Evolutionary conservation across 768 basidiomycete genomes (phyloP).

Genomic region (Pulveroboletus sp.): DNA sequence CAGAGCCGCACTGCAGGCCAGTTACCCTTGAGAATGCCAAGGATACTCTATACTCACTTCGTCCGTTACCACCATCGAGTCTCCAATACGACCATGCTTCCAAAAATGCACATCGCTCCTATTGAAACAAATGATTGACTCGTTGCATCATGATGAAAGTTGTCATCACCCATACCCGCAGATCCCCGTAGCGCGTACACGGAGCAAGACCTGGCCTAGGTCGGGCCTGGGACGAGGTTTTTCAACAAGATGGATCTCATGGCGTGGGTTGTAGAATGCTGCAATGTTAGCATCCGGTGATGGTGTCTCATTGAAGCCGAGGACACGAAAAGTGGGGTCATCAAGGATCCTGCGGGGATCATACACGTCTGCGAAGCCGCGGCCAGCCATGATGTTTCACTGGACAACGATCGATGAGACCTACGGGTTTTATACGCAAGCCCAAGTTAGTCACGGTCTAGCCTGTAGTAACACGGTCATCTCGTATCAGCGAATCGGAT

Average conservation of each 20-base stretch:
- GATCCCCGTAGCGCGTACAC: slow-evolving; percentile 67
- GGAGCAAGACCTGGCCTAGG: slow-evolving; percentile 62
- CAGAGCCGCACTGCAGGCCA: slow-evolving; percentile 59
- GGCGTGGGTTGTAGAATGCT: slow-evolving; percentile 61
- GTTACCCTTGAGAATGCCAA: not conserved
- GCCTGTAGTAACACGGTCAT: not conserved
- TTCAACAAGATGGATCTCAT: slow-evolving; percentile 66
- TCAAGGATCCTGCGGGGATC: slow-evolving; percentile 55
- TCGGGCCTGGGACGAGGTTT: slow-evolving; percentile 60
- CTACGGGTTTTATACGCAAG: too few species aligned
- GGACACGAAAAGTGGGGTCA: slow-evolving; percentile 53
- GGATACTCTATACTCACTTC: slow-evolving; percentile 39
- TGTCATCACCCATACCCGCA: slow-evolving; percentile 49
- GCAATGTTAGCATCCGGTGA: slow-evolving; percentile 51
- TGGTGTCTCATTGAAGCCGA: slow-evolving; percentile 49
- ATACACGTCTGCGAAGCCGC: slow-evolving; percentile 43
- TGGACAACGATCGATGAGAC: not conserved
- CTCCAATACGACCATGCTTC: slow-evolving; percentile 66
- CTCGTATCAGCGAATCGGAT: not conserved
- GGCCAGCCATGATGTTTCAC: slow-evolving; percentile 18
- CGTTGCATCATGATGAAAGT: not conserved
- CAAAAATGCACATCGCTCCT: slow-evolving; percentile 77
- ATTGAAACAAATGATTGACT: not conserved
- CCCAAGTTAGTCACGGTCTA: too few species aligned
- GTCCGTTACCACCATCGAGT: slow-evolving; percentile 68